Conservation (phyloP, 2,329 filamentous ascomycete genomes). For the Claviceps humidiphila region DNA sequence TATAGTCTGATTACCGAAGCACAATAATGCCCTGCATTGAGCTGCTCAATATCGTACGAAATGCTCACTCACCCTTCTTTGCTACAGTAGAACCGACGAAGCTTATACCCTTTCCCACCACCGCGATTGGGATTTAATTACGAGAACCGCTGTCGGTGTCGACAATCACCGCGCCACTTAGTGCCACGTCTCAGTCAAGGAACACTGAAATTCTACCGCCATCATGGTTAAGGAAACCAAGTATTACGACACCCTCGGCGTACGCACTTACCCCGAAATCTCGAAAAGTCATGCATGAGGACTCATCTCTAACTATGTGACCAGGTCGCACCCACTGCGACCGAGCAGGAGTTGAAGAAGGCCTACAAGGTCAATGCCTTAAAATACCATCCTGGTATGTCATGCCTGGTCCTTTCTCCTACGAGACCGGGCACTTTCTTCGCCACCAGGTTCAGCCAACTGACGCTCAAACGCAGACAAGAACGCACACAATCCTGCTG, state of each 20-base stretch:
- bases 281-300: background rate
- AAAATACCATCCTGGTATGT: constrained; percentile 71
- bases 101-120: background rate
- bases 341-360: constrained; percentile 80
- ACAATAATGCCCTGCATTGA: background rate
- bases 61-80: background rate
- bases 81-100: background rate
- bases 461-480: constrained; percentile 51
- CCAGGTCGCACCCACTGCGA: constrained; percentile 65
- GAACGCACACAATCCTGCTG: constrained; percentile 84
- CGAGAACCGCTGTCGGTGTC: constrained; percentile 2
- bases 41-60: background rate
- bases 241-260: constrained; percentile 66
- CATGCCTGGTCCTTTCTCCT: constrained; percentile 6
- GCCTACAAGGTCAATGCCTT: constrained; percentile 74
- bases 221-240: constrained; percentile 71
- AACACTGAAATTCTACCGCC: constrained; percentile 10
- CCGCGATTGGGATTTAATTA: background rate
- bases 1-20: background rate
- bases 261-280: constrained; percentile 30
- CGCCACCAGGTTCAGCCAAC: background rate
- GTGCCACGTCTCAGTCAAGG: constrained; percentile 1
- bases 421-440: background rate
- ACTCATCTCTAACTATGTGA: background rate
- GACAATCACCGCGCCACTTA: background rate